Base-by-base conservation (phyloP, 352 stramenopile species). In the Blastocystis sp. region DNA sequence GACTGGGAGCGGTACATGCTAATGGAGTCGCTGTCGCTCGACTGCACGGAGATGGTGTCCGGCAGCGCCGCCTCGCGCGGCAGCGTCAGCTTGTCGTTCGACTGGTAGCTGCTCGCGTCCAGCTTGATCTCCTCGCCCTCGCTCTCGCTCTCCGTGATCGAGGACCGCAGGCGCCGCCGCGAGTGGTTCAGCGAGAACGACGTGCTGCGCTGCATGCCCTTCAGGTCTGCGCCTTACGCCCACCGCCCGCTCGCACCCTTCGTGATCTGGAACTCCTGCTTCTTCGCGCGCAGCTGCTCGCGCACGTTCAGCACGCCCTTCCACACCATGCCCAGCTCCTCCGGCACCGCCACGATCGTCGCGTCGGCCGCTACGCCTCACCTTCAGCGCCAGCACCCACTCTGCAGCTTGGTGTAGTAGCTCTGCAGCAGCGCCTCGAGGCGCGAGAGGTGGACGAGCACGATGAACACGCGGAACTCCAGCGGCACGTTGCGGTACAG, bases 211-310 rank as follows among this genome's bases (percentile, higher is more conserved):
- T 84, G 74, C 74, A 84, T 66, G n/a, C 74, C 74, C 54, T 84
- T 84, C 52, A 84, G 40, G 45, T 84, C 48, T 57, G 14, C 48
- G 48, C 0, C 48, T 57, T 14, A 57, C 48, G 6, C 14, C 48
- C 48, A 7, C 48, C 6, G 48, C 48, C 6, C 48, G 6, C 48
- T 7, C 48, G 6, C 48, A 57, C 48, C 74, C 61, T 84, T 84
- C n/a, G 74, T 68, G n/a, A 84, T 66, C 74, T 84, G 45, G 78
- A 88, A 88, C 6, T 76, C 78, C 45, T 88, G 78, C 42, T 88
- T 76, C 59, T 78, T 76, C 7, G 78, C 28, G 40, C 78, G 64
- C 11, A 88, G n/a, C 24, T 79, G 63, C 45, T 88, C 78, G 52
- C 78, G 64, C 10, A 88, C 57, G 24, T 28, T 40, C 40, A 77